Evolutionary conservation across 2,329 filamentous ascomycete species (phyloP), one percentile per base, ranked within the genome.

Genomic region (Cladosporium sp.): DNA sequence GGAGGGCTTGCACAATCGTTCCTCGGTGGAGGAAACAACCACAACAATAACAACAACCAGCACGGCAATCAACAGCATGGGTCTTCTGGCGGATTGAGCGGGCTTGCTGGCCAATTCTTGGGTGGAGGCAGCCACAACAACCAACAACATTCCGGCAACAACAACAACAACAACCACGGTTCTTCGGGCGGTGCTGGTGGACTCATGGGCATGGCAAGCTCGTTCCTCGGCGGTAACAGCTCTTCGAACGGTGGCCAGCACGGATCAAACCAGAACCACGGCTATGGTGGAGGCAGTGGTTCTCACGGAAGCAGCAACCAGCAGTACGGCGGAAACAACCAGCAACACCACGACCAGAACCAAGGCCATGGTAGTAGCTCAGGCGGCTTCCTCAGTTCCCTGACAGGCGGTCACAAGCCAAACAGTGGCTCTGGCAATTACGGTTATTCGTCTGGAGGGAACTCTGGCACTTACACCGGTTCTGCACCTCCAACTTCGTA

Each of bases 401-500:
- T 68, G n/a, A 64, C 62, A 17, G 65, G 65, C 19, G 60, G 65
- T 12, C 38, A 64, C 34, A 57, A 60, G 39, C 51, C 20, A 2
- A 38, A 52, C 25, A 49, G 8, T 9, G n/a, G 28, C 17, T 57
- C 51, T 17, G 39, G 50, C 7, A 40, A 39, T 51, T 75, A 75
- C 58, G 73, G 73, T 17, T 75, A 75, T 60, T 70, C 70, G 11
- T 70, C 70, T 14, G 70, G 67, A 40, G 64, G 62, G 15, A 64
- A 64, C 34, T 62, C 64, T 15, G 70, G 71, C 22, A 70, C 70
- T 50, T 75, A 75, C 59, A 66, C 65, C 22, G 73, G 73, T 22
- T 64, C 69, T 25, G 72, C 72, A 37, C 73, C 73, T 12, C 66
- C 73, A 17, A 59, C 66, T 12, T 66, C 69, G 6, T 75, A 75